Evolutionary conservation across 305 asterid species (phyloP).

Genomic region (Fraxinus ornus): DNA sequence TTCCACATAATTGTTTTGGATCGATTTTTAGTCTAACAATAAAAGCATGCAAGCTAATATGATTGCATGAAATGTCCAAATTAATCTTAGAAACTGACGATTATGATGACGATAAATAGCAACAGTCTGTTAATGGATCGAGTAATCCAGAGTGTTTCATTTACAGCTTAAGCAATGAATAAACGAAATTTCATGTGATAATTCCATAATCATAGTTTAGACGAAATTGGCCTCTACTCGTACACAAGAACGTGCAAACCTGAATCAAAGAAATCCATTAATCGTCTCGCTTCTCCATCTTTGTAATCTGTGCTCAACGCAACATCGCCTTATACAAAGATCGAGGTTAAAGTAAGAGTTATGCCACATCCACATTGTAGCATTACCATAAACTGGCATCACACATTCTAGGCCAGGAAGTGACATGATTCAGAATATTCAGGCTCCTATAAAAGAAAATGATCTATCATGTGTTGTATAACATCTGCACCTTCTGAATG

Average conservation of each 20-base stretch:
- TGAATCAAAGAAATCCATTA: background rate
- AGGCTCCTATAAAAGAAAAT: conserved; percentile 50
- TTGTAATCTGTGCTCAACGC: background rate
- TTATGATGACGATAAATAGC: background rate
- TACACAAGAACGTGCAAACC: background rate
- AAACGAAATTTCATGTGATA: background rate
- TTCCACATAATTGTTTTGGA: too few species aligned
- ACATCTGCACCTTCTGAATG: conserved; percentile 95
- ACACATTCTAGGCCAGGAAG: background rate
- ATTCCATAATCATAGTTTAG: background rate
- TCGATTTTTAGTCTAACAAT: too few species aligned
- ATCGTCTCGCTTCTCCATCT: background rate
- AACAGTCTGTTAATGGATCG: background rate
- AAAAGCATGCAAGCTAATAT: background rate
- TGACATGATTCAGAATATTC: background rate
- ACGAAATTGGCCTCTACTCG: background rate
- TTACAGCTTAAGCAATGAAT: background rate
- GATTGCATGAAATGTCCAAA: background rate
- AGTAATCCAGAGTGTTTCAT: background rate
- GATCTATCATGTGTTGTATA: conserved; percentile 89
- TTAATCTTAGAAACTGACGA: background rate
- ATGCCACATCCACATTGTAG: background rate
- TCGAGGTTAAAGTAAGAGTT: background rate
- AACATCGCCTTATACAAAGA: background rate
- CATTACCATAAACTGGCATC: background rate